Evolutionary conservation across 169 alveolate genomes (phyloP).

Genomic region (Plasmodium vivax): DNA sequence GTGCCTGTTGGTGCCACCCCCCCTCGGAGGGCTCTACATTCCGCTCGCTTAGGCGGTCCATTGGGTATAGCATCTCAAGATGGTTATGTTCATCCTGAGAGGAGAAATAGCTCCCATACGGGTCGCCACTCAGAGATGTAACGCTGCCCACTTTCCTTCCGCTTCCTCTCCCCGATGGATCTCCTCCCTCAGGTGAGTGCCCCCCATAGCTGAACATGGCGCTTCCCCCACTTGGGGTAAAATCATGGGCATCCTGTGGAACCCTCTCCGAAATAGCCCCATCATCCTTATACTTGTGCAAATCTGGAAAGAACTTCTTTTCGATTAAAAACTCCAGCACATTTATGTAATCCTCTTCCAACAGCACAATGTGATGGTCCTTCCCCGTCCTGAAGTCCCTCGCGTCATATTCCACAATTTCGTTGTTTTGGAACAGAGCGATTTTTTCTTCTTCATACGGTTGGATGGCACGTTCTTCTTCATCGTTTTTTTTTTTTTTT

Average conservation of each 20-base stretch:
- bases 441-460: conserved; percentile 29
- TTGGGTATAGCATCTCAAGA: not conserved
- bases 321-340: conserved; percentile 82
- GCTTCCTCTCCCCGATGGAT: not conserved
- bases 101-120: not conserved
- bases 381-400: not conserved
- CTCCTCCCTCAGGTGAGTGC: not conserved
- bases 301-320: conserved; percentile 81
- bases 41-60: not conserved
- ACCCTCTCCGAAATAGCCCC: not conserved
- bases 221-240: not conserved
- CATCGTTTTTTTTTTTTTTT: not conserved
- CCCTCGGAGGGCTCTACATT: not conserved
- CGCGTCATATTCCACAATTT: conserved; percentile 59
- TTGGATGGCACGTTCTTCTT: not conserved
- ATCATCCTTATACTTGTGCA: conserved; percentile 67
- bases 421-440: conserved; percentile 43
- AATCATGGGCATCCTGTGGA: not conserved
- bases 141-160: not conserved
- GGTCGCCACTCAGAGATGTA: not conserved
- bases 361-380: conserved; percentile 35
- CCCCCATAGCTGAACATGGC: not conserved
- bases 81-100: not conserved
- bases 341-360: conserved; percentile 83
- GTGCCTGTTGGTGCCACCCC: not conserved